Percentiles rank a stretch among this genome's conserved stretches.
phyloP scores from a whole-genome alignment of 129 eudicot species.

The Escallonia herrerae region DNA sequence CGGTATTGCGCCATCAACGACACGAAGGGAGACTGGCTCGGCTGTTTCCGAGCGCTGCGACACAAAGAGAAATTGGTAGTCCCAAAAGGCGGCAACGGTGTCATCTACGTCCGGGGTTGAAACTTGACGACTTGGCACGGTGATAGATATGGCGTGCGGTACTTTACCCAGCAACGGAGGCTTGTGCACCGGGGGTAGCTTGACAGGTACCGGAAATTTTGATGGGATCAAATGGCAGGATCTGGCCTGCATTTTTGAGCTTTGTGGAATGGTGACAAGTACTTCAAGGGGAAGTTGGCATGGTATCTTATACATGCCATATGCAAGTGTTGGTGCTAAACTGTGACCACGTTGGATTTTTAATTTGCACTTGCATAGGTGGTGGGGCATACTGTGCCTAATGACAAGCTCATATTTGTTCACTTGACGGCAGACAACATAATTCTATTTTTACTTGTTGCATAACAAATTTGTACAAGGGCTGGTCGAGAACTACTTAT shows the following conservation, averaged over 20 bases:
- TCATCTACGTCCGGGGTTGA: slow-evolving; percentile 36
- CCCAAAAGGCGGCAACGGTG: slow-evolving; percentile 65
- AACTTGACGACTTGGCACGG: slow-evolving; percentile 27
- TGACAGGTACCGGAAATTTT: slow-evolving; percentile 27
- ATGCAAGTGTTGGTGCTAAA: not conserved
- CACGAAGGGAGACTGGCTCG: slow-evolving; percentile 45
- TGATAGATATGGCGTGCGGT: slow-evolving; percentile 30
- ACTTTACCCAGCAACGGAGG: slow-evolving; percentile 21
- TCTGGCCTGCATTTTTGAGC: slow-evolving; percentile 56
- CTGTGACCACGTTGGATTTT: slow-evolving; percentile 14
- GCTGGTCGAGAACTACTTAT: too few relatives aligned
- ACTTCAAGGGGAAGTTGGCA: not conserved
- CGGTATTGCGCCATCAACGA: slow-evolving; percentile 68
- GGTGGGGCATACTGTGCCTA: slow-evolving; percentile 30
- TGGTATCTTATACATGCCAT: slow-evolving; percentile 7
- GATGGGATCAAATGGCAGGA: slow-evolving; percentile 35
- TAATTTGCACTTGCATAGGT: slow-evolving; percentile 4
- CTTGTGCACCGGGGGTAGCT: slow-evolving; percentile 23
- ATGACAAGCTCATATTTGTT: slow-evolving; percentile 8
- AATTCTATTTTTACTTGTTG: too few relatives aligned
- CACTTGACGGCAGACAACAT: slow-evolving; percentile 8
- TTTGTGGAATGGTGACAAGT: not conserved
- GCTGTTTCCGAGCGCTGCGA: slow-evolving; percentile 76
- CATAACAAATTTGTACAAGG: too few relatives aligned
- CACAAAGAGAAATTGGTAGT: slow-evolving; percentile 70